These are phyloP conservation scores for Quercus lobata DNA, from an alignment of 331 rosid genomes.

Conservation along the genomic window DNA sequence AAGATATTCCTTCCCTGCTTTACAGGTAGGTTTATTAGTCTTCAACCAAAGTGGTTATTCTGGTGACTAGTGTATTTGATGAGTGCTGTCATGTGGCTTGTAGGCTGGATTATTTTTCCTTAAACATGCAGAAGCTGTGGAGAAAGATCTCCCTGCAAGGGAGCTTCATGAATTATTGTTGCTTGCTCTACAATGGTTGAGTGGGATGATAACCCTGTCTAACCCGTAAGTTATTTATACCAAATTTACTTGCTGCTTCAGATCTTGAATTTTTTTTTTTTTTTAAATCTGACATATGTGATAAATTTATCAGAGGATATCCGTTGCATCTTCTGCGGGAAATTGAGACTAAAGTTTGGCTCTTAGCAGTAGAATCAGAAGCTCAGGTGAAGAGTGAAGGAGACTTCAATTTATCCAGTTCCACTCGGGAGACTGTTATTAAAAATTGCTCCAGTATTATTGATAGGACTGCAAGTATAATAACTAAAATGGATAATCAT, in stretches of 20 bases:
- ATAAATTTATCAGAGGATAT: conserved; percentile 61
- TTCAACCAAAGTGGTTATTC: conserved; percentile 7
- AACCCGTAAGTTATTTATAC: conserved; percentile 58
- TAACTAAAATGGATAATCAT: conserved; percentile 92
- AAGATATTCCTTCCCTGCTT: conserved; percentile 88
- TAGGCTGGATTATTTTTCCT: conserved; percentile 99
- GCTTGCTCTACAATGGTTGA: conserved; percentile 95
- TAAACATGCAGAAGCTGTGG: conserved; percentile 94
- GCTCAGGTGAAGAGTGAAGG: conserved; percentile 85
- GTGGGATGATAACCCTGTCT: conserved; percentile 87
- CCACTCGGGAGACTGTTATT: conserved; percentile 43
- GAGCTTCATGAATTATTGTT: conserved; percentile 91
- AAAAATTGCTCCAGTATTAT: conserved; percentile 78
- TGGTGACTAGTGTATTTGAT: conserved; percentile 12
- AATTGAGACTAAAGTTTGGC: conserved; percentile 98
- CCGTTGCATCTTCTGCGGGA: conserved; percentile 91
- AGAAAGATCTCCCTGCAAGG: conserved; percentile 93
- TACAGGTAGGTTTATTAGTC: conserved; percentile 54
- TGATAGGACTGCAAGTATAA: conserved; percentile 82
- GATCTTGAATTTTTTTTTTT: conserved; percentile 15
- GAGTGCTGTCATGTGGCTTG: conserved; percentile 27
- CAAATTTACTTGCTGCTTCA: conserved; percentile 16
- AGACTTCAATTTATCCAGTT: conserved; percentile 54
- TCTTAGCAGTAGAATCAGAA: conserved; percentile 91
- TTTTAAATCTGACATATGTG: conserved; percentile 21